Conservation (phyloP, 2,329 filamentous ascomycete genomes). For the Aotearoamyces nothofagi region DNA sequence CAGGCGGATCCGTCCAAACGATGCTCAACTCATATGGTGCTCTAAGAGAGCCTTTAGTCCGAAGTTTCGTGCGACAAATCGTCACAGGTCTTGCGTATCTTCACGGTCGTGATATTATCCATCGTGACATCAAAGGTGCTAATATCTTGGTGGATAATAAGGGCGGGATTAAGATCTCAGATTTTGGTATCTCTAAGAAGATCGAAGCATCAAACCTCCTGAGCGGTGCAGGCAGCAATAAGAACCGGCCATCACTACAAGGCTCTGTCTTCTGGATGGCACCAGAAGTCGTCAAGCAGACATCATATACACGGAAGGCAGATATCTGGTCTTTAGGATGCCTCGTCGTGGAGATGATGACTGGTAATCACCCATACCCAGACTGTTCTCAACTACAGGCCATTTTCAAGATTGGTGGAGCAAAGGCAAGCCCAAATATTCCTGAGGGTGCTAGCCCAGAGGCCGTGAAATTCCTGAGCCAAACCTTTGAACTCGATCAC, state of each 20-base stretch:
- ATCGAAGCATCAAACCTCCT: slow-evolving; percentile 84
- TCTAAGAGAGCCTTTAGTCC: slow-evolving; percentile 80
- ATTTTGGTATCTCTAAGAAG: slow-evolving; percentile 98
- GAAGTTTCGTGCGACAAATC: slow-evolving; percentile 95
- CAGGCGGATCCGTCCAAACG: slow-evolving; percentile 90
- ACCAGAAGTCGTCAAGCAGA: slow-evolving; percentile 94
- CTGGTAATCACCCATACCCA: slow-evolving; percentile 87
- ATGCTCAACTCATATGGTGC: slow-evolving; percentile 99
- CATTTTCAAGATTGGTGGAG: slow-evolving; percentile 94
- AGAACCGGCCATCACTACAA: slow-evolving; percentile 67
- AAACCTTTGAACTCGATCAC: slow-evolving; percentile 93
- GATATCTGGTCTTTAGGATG: slow-evolving; percentile 98
- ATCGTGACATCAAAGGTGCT: slow-evolving; percentile 96
- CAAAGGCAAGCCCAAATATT: slow-evolving; percentile 73
- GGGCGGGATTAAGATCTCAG: slow-evolving; percentile 96
- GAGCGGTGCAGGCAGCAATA: slow-evolving; percentile 49
- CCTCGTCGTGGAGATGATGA: slow-evolving; percentile 98
- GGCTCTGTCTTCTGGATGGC: slow-evolving; percentile 99
- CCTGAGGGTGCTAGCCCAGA: slow-evolving; percentile 77
- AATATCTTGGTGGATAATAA: slow-evolving; percentile 99
- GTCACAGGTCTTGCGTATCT: slow-evolving; percentile 84
- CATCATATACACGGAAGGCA: slow-evolving; percentile 92
- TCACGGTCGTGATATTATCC: slow-evolving; percentile 89
- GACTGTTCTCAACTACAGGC: slow-evolving; percentile 95
- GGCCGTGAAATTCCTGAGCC: slow-evolving; percentile 65